Evolutionary conservation across 225 moss, liverwort and hornwort genomes (phyloP).

Genomic region (Thuidium tamariscinum): DNA sequence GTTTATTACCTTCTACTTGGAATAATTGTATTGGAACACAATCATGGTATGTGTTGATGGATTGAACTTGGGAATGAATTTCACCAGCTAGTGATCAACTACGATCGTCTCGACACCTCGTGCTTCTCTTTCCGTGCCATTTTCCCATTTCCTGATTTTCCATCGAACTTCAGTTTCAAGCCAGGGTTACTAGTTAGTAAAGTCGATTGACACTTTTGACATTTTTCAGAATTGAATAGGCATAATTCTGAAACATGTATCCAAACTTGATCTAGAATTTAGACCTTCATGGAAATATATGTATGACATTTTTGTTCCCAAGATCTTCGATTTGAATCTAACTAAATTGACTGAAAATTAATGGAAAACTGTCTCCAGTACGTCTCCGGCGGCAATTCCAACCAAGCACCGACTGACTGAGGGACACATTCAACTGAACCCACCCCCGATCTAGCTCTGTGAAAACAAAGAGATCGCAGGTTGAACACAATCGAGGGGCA

Average conservation of each 20-base stretch:
- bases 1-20: neutral
- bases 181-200: no score
- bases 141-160: neutral
- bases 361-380: neutral
- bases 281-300: no score
- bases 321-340: neutral
- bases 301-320: no score
- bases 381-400: neutral
- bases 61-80: neutral
- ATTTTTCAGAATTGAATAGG: neutral
- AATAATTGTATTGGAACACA: neutral
- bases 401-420: no score
- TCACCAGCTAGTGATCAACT: neutral
- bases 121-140: neutral
- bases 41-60: neutral
- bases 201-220: neutral
- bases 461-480: neutral
- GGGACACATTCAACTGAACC: neutral
- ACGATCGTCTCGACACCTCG: neutral
- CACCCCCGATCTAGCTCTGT: neutral
- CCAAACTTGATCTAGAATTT: neutral
- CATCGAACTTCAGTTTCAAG: neutral
- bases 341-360: neutral
- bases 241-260: neutral
- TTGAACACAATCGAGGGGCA: neutral